Conservation (phyloP, 345 rosid genomes). For the Salix viminalis region DNA sequence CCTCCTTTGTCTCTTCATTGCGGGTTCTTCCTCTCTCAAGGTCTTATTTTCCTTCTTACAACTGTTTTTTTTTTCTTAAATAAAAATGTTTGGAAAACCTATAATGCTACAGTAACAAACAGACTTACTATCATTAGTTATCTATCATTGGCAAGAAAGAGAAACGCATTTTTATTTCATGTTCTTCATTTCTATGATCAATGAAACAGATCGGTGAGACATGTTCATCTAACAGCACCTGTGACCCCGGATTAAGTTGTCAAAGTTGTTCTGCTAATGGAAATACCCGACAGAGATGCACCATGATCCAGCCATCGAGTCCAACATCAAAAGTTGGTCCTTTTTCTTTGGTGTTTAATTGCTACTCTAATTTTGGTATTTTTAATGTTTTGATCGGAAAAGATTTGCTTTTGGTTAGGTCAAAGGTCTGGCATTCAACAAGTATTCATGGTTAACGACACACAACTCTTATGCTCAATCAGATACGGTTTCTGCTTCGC, state of each 20-base stretch:
- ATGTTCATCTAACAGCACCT: conserved; percentile 49
- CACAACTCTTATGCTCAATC: conserved; percentile 79
- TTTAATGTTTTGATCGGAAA: background rate
- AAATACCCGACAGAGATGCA: conserved; percentile 72
- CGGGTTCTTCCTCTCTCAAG: conserved; percentile 27
- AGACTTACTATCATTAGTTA: background rate
- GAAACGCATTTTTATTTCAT: background rate
- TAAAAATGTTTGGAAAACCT: too few relatives aligned
- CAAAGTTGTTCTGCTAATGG: conserved; percentile 64
- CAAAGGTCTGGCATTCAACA: conserved; percentile 75
- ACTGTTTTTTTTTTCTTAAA: too few relatives aligned
- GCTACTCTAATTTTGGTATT: background rate
- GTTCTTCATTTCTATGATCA: background rate
- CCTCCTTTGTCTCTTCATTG: conserved; percentile 9
- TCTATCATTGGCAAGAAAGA: background rate
- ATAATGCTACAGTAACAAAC: too few relatives aligned
- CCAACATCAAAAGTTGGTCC: conserved; percentile 68
- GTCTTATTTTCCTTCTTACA: background rate
- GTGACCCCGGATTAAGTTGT: conserved; percentile 80
- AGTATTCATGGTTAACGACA: conserved; percentile 85
- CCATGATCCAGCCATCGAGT: conserved; percentile 58
- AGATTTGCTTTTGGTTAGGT: conserved; percentile 47
- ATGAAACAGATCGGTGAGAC: conserved; percentile 72
- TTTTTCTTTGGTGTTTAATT: background rate
- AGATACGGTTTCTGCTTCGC: conserved; percentile 34